Evolutionary conservation across 805 yeast species (phyloP).

Genomic region (Zygosaccharomyces rouxii): DNA sequence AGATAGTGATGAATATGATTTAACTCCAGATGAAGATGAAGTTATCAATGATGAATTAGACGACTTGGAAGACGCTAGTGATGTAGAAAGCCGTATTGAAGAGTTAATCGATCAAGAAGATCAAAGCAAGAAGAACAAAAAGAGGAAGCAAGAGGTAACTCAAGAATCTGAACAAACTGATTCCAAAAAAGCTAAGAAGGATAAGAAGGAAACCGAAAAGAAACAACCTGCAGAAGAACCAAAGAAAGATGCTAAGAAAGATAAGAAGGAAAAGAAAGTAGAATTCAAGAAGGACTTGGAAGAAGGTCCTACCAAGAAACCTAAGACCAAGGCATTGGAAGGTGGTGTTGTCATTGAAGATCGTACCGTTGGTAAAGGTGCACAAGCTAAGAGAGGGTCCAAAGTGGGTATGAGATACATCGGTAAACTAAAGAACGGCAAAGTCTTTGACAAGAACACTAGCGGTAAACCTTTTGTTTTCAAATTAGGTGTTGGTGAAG

Average conservation of each 20-base stretch:
- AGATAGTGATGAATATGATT: slow-evolving; percentile 42
- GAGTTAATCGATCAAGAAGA: slow-evolving; percentile 65
- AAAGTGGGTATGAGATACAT: slow-evolving; percentile 95
- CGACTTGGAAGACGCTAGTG: slow-evolving; percentile 63
- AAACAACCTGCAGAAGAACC: slow-evolving; percentile 30
- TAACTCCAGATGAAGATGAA: slow-evolving; percentile 49
- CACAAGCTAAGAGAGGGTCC: slow-evolving; percentile 80
- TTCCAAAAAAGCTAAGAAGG: slow-evolving; percentile 14
- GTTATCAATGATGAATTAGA: slow-evolving; percentile 47
- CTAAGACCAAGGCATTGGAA: slow-evolving; percentile 71
- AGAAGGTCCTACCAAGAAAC: slow-evolving; percentile 80
- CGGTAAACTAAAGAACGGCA: slow-evolving; percentile 95
- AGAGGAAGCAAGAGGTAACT: slow-evolving; percentile 33
- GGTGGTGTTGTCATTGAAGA: slow-evolving; percentile 96
- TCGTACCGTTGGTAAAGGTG: slow-evolving; percentile 83
- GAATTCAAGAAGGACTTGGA: slow-evolving; percentile 87
- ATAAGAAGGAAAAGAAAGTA: slow-evolving; percentile 62
- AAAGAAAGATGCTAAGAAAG: slow-evolving; percentile 30
- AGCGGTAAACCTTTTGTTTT: slow-evolving; percentile 93
- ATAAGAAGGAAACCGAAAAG: slow-evolving; percentile 31
- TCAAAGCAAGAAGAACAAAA: slow-evolving; percentile 36
- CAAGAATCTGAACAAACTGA: slow-evolving; percentile 20
- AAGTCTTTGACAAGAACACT: slow-evolving; percentile 94
- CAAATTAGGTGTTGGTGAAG: slow-evolving; percentile 94
- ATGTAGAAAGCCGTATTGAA: slow-evolving; percentile 67